Conservation (phyloP, 73 alveolate species). For the Paramecium caudatum region DNA sequence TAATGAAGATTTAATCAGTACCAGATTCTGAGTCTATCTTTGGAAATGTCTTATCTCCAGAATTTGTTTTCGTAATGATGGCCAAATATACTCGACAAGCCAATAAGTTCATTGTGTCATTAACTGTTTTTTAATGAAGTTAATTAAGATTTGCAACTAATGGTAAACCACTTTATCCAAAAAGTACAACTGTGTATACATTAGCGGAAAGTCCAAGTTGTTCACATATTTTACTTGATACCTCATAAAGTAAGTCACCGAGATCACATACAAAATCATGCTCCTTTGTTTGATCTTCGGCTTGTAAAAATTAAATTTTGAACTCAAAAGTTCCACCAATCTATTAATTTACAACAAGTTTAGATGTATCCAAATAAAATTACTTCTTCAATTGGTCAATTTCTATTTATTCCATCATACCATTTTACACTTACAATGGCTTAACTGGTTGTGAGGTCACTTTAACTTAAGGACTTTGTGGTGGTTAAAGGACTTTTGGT, state of each 20-base stretch:
- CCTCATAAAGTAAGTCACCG: not conserved
- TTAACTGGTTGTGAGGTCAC: not conserved
- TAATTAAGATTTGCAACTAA: not conserved
- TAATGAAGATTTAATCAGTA: not conserved
- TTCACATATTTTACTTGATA: not conserved
- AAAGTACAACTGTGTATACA: not conserved
- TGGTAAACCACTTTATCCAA: not conserved
- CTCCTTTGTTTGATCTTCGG: not conserved
- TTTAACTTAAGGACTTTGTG: not conserved
- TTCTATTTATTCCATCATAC: not conserved
- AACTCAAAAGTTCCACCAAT: not conserved
- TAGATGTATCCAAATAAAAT: constrained; percentile 52
- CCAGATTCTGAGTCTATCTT: constrained; percentile 45
- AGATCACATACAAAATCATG: not conserved
- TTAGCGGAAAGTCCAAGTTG: not conserved
- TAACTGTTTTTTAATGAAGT: constrained; percentile 1
- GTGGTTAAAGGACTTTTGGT: not conserved
- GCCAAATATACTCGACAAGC: not conserved
- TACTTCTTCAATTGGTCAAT: not conserved
- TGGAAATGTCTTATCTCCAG: not conserved
- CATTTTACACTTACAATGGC: not conserved
- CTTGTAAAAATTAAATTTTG: not conserved
- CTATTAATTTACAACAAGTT: not conserved
- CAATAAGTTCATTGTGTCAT: not conserved
- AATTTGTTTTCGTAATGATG: not conserved